Conservation (phyloP, 1,139 yeast species). For the Yamadazyma pseudoaaseri region DNA sequence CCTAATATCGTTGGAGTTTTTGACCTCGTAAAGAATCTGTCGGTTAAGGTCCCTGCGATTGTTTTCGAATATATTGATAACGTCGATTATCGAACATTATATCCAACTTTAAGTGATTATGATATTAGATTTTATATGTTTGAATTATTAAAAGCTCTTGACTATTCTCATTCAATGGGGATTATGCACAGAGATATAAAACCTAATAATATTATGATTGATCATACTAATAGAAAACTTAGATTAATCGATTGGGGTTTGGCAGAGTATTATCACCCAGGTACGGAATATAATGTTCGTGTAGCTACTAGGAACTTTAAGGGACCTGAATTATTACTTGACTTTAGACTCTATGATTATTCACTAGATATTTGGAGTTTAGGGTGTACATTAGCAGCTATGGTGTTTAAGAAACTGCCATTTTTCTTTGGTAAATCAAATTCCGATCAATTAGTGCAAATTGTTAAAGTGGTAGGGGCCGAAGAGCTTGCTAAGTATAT, state of each 20-base stretch:
- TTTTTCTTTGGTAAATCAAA: slow-evolving; percentile 96
- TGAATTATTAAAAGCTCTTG: slow-evolving; percentile 84
- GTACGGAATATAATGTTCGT: slow-evolving; percentile 90
- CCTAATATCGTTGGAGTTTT: slow-evolving; percentile 77
- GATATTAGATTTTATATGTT: slow-evolving; percentile 87
- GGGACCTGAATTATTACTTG: slow-evolving; percentile 92
- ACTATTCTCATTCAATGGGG: slow-evolving; percentile 94
- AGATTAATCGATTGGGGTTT: slow-evolving; percentile 97
- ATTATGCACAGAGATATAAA: slow-evolving; percentile 98
- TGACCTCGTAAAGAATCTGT: slow-evolving; percentile 89
- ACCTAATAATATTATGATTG: slow-evolving; percentile 98
- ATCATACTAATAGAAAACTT: slow-evolving; percentile 67
- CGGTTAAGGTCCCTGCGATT: slow-evolving; percentile 86
- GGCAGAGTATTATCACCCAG: slow-evolving; percentile 94
- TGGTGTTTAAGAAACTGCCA: slow-evolving; percentile 92
- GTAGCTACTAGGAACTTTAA: slow-evolving; percentile 96
- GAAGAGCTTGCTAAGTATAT: slow-evolving; percentile 73
- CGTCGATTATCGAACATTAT: slow-evolving; percentile 82
- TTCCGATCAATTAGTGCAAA: slow-evolving; percentile 91
- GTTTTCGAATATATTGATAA: slow-evolving; percentile 88
- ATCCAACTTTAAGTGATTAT: slow-evolving; percentile 76
- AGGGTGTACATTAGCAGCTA: slow-evolving; percentile 95
- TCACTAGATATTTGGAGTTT: slow-evolving; percentile 93
- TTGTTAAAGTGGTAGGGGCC: slow-evolving; percentile 88
- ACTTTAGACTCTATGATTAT: slow-evolving; percentile 88